Evolutionary conservation across 345 rosid genomes (phyloP).

Genomic region (Ceriops zippeliana): DNA sequence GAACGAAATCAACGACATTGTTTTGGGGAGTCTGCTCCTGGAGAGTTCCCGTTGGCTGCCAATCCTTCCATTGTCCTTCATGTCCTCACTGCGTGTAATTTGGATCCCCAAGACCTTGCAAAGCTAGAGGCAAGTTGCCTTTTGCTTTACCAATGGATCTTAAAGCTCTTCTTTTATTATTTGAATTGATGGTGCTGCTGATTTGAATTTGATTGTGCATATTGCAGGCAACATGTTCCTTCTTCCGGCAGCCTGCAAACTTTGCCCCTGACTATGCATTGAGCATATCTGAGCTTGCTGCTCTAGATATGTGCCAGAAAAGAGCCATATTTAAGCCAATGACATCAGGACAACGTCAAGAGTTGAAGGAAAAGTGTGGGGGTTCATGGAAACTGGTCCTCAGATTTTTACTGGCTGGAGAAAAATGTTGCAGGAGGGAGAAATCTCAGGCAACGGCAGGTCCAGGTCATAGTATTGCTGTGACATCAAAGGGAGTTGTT

Average conservation of each 20-base stretch:
- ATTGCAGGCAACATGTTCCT: constrained; percentile 88
- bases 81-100: constrained; percentile 77
- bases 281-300: constrained; percentile 93
- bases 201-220: constrained; percentile 38
- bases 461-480: constrained; percentile 90
- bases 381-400: constrained; percentile 94
- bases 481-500: constrained; percentile 70
- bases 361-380: constrained; percentile 71
- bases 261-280: constrained; percentile 71
- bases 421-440: constrained; percentile 83
- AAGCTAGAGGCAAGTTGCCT: constrained; percentile 78
- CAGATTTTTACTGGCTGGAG: constrained; percentile 78
- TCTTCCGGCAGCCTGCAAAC: constrained; percentile 92
- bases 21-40: constrained; percentile 79
- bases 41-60: constrained; percentile 96
- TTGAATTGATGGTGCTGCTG: constrained; percentile 61
- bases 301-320: constrained; percentile 82
- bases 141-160: constrained; percentile 10
- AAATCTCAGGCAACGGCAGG: constrained; percentile 93
- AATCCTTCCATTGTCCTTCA: constrained; percentile 91
- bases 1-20: constrained; percentile 74
- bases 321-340: constrained; percentile 77
- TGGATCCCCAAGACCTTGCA: constrained; percentile 93
- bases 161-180: constrained; percentile 7
- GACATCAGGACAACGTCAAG: constrained; percentile 59